Base-by-base conservation (phyloP, 2,329 filamentous ascomycete species). In the Albophoma yamanashiensis region DNA sequence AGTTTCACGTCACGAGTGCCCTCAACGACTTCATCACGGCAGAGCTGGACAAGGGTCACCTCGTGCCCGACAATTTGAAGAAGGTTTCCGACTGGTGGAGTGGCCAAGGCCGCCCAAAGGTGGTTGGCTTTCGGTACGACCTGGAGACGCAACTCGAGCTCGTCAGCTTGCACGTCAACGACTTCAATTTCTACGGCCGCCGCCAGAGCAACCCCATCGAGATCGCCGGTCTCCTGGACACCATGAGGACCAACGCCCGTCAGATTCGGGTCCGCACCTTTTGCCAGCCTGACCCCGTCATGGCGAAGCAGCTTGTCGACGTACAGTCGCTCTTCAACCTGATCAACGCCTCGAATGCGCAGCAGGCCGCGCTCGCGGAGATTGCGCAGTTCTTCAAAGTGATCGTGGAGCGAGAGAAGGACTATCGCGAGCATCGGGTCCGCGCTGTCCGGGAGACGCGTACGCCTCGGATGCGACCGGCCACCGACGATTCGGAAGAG, bases 81-180 rank as follows among this genome's bases (percentile, higher is more conserved):
- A 78, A 75, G 61, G 70, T 83, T 9, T 75, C 77, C 2, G 80
- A 84, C 57, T 68, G 66, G 6, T 86, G 82, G 83, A 70, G 74
- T 31, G 73, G 76, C 52, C 77, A 78, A 63, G 82, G 82, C 45
- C 80, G 80, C 0, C 81, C 82, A 7, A 77, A 75, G 59, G 82
- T 85, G 11, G 70, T 82, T 27, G 79, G 80, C 15, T 85, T 84
- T 68, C 79, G 81, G 22, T 85, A 82, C 67, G 82, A 86, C 62
- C 68, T 85, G 2, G 82, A 85, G 71, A 84, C 82, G 0, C 83
- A 85, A 70, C 67, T 85, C n/a, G 80, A 83, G 14, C 75, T 86
- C 14, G 68, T 85, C 27, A 66, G 69, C 20, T 67, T 79, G 11
- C 82, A 85, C 63, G 67, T 77, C 36, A 68, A 78, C 12, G 76